These are phyloP conservation scores for Bauhinia variegata DNA, from an alignment of 306 rosid species.

Conservation along the genomic window DNA sequence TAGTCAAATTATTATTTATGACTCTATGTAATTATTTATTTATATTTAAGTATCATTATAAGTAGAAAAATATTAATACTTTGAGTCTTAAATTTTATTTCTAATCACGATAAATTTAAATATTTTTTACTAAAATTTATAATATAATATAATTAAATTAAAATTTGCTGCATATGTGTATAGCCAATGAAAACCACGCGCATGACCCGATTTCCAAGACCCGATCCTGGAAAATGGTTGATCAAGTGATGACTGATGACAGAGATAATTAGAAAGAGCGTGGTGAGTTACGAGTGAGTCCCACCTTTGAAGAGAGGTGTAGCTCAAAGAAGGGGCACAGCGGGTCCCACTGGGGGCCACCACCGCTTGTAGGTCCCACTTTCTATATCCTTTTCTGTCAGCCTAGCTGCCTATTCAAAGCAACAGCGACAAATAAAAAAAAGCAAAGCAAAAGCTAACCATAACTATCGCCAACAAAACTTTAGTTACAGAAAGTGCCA, in stretches of 20 bases:
- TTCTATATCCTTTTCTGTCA: constrained; percentile 13
- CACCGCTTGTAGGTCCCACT: not conserved
- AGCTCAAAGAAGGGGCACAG: constrained; percentile 60
- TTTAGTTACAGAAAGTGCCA: constrained; percentile 16
- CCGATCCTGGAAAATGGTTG: constrained; percentile 37
- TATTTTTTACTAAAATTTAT: too few species aligned
- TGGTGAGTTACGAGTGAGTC: constrained; percentile 20
- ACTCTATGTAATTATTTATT: too few species aligned
- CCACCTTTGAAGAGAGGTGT: constrained; percentile 58
- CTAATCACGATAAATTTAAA: too few species aligned
- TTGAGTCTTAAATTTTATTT: too few species aligned
- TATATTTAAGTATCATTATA: too few species aligned
- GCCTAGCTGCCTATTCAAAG: constrained; percentile 35
- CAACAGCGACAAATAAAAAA: not conserved
- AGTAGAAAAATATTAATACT: too few species aligned
- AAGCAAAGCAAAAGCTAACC: constrained; percentile 40
- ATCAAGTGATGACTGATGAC: constrained; percentile 22
- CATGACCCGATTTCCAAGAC: constrained; percentile 5
- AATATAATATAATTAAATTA: too few species aligned
- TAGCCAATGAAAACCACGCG: not conserved
- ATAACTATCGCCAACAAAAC: constrained; percentile 33
- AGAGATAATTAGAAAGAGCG: constrained; percentile 20
- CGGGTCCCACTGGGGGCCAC: constrained; percentile 48
- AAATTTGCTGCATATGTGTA: too few species aligned
- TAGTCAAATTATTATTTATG: too few species aligned